A percentile compares a stretch with the other conserved stretches of the same genome.
These are phyloP conservation scores for Thinopyrum elongatum DNA, from an alignment of 176 grass and related monocot species.

Conservation along the genomic window DNA sequence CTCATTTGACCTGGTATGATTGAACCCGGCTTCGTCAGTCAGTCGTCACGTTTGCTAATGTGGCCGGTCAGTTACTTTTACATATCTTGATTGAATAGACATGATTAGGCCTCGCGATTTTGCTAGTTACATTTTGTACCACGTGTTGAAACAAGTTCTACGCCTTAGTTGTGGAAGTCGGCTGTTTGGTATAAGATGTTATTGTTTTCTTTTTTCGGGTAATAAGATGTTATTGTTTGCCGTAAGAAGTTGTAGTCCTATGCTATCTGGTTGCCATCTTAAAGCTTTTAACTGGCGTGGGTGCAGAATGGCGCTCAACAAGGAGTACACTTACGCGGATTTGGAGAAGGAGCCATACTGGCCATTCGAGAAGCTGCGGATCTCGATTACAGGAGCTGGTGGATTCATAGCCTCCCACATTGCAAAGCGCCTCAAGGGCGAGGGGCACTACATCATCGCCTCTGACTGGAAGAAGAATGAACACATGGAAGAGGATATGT, in stretches of 20 bases:
- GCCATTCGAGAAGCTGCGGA: slow-evolving; percentile 69
- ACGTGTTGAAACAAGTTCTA: background rate
- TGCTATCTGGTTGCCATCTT: background rate
- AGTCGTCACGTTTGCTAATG: background rate
- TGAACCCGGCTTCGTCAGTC: background rate
- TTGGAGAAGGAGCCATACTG: slow-evolving; percentile 69
- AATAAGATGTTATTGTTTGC: background rate
- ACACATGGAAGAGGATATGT: slow-evolving; percentile 80
- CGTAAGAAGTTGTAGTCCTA: background rate
- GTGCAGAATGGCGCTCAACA: slow-evolving; percentile 61
- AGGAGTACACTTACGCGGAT: slow-evolving; percentile 55
- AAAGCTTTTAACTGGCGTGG: background rate
- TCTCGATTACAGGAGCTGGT: slow-evolving; percentile 73
- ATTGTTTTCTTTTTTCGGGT: too few species aligned
- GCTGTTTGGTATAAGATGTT: background rate
- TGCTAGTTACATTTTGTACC: background rate
- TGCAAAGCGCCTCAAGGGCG: slow-evolving; percentile 59
- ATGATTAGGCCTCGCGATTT: background rate
- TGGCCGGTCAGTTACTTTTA: background rate
- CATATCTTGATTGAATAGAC: background rate
- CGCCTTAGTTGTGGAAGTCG: background rate
- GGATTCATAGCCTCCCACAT: slow-evolving; percentile 79
- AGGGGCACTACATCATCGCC: slow-evolving; percentile 76
- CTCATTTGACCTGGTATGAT: background rate
- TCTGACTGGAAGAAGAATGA: slow-evolving; percentile 91